Evolutionary conservation across 2,329 filamentous ascomycete species (phyloP).

Genomic region (Claviceps purpurea): DNA sequence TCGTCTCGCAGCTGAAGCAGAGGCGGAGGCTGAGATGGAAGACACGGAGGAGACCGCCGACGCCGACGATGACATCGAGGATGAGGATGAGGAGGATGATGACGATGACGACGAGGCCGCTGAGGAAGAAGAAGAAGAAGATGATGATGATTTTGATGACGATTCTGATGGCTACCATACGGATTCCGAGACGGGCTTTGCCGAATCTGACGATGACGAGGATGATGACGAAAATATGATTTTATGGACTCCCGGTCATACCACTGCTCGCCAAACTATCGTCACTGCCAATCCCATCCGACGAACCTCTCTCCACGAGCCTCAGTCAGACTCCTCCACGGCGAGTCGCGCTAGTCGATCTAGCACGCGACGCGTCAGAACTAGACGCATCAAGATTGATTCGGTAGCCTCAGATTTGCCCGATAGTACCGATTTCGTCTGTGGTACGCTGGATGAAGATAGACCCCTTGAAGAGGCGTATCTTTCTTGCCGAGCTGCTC

Average conservation of each 20-base stretch:
- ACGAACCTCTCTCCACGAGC: slow-evolving; percentile 27
- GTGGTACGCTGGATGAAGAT: slow-evolving; percentile 92
- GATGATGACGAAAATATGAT: slow-evolving; percentile 52
- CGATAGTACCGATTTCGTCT: slow-evolving; percentile 98
- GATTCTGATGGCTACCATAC: slow-evolving; percentile 62
- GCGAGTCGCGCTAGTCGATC: slow-evolving; percentile 24
- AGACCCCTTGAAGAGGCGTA: slow-evolving; percentile 90
- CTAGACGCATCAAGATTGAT: slow-evolving; percentile 14
- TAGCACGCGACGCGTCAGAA: slow-evolving; percentile 16
- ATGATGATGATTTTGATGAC: slow-evolving; percentile 37
- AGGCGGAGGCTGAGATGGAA: slow-evolving; percentile 71
- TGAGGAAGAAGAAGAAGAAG: slow-evolving; percentile 36
- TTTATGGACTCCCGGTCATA: slow-evolving; percentile 39
- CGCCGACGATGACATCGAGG: slow-evolving; percentile 34
- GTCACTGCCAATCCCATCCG: slow-evolving; percentile 20
- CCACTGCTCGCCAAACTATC: slow-evolving; percentile 23
- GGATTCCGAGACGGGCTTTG: slow-evolving; percentile 54
- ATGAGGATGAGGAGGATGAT: slow-evolving; percentile 35
- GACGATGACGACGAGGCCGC: slow-evolving; percentile 34
- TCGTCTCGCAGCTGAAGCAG: slow-evolving; percentile 73
- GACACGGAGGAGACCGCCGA: slow-evolving; percentile 44
- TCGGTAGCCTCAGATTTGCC: slow-evolving; percentile 66
- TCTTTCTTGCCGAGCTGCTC: slow-evolving; percentile 67
- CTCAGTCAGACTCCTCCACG: slow-evolving; percentile 48
- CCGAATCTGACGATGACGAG: slow-evolving; percentile 54